Evolutionary conservation across 108 stramenopile species (phyloP).

Genomic region (Cyclotella baltica): DNA sequence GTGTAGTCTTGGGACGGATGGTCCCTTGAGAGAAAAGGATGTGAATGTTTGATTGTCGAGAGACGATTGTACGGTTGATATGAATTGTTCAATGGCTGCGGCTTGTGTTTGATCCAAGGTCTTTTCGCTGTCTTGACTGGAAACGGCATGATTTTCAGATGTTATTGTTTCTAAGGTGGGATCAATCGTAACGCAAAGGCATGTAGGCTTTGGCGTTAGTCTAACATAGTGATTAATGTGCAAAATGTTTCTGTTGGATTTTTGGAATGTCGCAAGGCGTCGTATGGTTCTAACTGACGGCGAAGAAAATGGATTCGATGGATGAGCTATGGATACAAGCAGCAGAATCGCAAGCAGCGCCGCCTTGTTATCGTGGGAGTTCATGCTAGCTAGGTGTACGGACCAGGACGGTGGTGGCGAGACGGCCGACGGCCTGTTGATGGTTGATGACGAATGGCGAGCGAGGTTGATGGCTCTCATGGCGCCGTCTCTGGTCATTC

Average conservation of each 20-base stretch:
- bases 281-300: neutral
- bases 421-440: too few relatives aligned
- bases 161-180: neutral
- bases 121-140: neutral
- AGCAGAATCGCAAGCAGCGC: neutral
- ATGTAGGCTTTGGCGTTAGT: too few relatives aligned
- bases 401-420: too few relatives aligned
- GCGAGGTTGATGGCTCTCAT: neutral
- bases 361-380: too few relatives aligned
- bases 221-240: too few relatives aligned
- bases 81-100: slow-evolving; percentile 34
- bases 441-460: neutral
- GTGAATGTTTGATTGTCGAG: slow-evolving; percentile 36
- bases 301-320: neutral
- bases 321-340: neutral
- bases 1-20: slow-evolving; percentile 26
- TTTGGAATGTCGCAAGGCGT: too few relatives aligned
- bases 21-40: slow-evolving; percentile 40
- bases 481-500: neutral
- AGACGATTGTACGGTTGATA: slow-evolving; percentile 23
- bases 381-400: too few relatives aligned
- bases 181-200: neutral
- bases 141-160: neutral
- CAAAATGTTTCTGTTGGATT: too few relatives aligned
- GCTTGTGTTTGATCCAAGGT: neutral